Conservation (phyloP, 2,329 filamentous ascomycete genomes). For the Leptographium radiaticola region DNA sequence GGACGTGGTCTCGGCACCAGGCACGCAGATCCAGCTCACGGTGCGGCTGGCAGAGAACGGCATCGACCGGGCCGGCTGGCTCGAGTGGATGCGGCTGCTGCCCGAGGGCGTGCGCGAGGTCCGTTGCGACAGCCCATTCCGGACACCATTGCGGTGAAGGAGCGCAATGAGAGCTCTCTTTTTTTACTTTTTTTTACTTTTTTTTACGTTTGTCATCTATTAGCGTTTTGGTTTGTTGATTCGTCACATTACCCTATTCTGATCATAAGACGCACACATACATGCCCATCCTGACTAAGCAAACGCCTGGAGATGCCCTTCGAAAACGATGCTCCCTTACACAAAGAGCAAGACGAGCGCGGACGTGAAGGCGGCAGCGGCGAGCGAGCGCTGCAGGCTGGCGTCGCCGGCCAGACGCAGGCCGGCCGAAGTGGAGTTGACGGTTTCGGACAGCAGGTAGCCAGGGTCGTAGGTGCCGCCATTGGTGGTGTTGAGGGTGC, state of each 20-base stretch:
- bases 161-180: background rate
- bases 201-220: background rate
- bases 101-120: conserved; percentile 43
- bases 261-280: background rate
- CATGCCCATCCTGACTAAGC: too few relatives aligned
- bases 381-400: background rate
- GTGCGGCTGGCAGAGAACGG: conserved; percentile 37
- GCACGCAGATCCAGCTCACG: conserved; percentile 34
- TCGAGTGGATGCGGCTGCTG: conserved; percentile 45
- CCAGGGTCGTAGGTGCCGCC: conserved; percentile 17
- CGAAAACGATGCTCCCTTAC: background rate
- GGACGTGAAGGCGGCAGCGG: background rate
- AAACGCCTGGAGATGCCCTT: background rate
- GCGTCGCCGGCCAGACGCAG: background rate
- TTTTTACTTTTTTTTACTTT: background rate
- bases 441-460: conserved; percentile 15
- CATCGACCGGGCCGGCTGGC: conserved; percentile 39
- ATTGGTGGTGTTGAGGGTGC: conserved; percentile 32
- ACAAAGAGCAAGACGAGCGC: background rate
- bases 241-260: too few relatives aligned
- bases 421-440: background rate
- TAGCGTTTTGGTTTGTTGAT: too few relatives aligned
- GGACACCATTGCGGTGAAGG: conserved; percentile 23
- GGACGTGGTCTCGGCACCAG: conserved; percentile 18
- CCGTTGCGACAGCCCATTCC: conserved; percentile 38